A percentile compares a stretch with the other conserved stretches of the same genome.
Evolutionary conservation across 495 filamentous ascomycete genomes (phyloP).

Genomic region (Tuber magnatum): DNA sequence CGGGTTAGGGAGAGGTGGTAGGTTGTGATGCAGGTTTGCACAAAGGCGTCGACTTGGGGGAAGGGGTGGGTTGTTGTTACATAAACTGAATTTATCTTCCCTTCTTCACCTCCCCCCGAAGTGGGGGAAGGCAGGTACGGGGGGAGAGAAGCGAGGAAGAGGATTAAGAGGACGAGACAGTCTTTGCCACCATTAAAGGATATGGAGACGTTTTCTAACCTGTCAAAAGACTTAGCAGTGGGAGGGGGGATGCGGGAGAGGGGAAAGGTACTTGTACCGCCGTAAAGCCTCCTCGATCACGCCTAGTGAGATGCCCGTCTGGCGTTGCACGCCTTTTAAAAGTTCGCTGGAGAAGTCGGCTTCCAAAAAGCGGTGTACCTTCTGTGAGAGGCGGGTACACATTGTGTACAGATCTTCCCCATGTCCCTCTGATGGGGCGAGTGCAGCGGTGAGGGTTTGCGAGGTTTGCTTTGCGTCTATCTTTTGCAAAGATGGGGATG

Average conservation of each 20-base stretch:
- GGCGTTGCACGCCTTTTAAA: slow-evolving; percentile 60
- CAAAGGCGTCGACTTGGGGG: slow-evolving; percentile 75
- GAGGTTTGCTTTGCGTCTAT: background rate
- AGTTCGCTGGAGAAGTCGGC: slow-evolving; percentile 52
- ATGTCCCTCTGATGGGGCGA: background rate
- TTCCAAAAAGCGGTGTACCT: slow-evolving; percentile 62
- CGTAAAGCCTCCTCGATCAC: slow-evolving; percentile 66
- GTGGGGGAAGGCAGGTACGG: slow-evolving; percentile 30
- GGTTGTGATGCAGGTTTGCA: slow-evolving; percentile 51
- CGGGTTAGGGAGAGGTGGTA: slow-evolving; percentile 74
- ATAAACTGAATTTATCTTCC: slow-evolving; percentile 53
- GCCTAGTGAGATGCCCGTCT: slow-evolving; percentile 60
- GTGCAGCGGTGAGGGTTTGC: background rate
- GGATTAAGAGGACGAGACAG: slow-evolving; percentile 85
- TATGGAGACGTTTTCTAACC: slow-evolving; percentile 70
- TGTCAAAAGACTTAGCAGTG: slow-evolving; percentile 39
- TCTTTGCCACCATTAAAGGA: slow-evolving; percentile 99
- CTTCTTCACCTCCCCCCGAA: background rate
- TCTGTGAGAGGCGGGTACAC: slow-evolving; percentile 56
- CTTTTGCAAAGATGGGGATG: background rate
- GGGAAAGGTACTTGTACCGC: slow-evolving; percentile 55
- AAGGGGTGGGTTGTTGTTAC: slow-evolving; percentile 77
- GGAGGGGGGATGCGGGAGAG: slow-evolving; percentile 4
- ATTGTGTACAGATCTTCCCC: slow-evolving; percentile 36
- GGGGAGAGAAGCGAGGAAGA: slow-evolving; percentile 67